Conservation (phyloP, 805 yeast genomes). For the Brettanomyces bruxellensis region DNA sequence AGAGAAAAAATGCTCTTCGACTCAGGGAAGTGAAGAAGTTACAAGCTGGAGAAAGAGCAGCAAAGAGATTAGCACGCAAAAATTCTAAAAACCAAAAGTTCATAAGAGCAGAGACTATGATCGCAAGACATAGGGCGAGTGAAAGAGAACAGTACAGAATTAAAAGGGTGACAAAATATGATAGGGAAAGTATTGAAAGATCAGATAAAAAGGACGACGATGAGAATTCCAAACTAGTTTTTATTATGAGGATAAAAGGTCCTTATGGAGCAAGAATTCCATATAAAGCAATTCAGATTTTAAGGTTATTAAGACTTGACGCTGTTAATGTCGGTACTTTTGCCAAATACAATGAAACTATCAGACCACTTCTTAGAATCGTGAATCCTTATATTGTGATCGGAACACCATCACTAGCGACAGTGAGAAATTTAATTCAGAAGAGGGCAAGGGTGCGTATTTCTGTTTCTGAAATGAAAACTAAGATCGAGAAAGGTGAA, state of each 20-base stretch:
- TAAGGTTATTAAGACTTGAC: conserved; percentile 51
- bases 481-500: conserved; percentile 22
- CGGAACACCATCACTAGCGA: conserved; percentile 66
- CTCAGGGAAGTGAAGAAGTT: conserved; percentile 68
- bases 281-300: conserved; percentile 48
- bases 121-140: conserved; percentile 54
- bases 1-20: conserved; percentile 72
- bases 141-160: conserved; percentile 63
- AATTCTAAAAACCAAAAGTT: conserved; percentile 43
- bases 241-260: conserved; percentile 60
- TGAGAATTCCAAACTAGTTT: conserved; percentile 38
- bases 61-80: conserved; percentile 35
- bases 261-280: conserved; percentile 62
- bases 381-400: conserved; percentile 65
- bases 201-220: conserved; percentile 20
- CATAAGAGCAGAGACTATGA: conserved; percentile 66
- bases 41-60: conserved; percentile 42
- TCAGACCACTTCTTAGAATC: conserved; percentile 55
- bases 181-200: conserved; percentile 23
- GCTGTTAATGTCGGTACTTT: conserved; percentile 64
- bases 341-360: conserved; percentile 50
- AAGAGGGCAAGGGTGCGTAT: conserved; percentile 59
- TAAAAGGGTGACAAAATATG: conserved; percentile 49
- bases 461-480: conserved; percentile 15
- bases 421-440: conserved; percentile 65